Conservation (phyloP, 1,284 basidiomycete genomes). For the Tilletia walkeri region DNA sequence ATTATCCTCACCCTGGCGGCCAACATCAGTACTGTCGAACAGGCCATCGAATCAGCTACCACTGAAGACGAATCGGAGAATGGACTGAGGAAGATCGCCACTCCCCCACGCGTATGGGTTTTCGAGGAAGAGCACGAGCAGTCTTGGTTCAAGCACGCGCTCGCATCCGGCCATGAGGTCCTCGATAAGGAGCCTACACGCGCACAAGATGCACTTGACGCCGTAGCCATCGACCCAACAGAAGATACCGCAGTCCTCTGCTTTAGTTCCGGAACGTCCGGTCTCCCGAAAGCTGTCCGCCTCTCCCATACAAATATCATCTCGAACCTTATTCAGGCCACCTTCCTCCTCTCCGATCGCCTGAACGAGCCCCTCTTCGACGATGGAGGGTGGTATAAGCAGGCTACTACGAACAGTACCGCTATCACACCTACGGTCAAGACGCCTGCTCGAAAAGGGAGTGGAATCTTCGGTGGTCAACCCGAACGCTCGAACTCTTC, state of each 20-base stretch:
- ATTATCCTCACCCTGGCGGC: constrained; percentile 36
- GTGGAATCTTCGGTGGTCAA: background rate
- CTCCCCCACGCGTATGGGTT: constrained; percentile 32
- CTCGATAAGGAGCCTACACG: constrained; percentile 11
- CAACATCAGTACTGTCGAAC: constrained; percentile 27
- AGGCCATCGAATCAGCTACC: constrained; percentile 31
- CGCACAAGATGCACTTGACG: constrained; percentile 27
- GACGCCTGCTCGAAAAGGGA: constrained; percentile 1
- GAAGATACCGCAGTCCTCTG: constrained; percentile 44
- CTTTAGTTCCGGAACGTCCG: constrained; percentile 52
- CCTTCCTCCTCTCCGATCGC: constrained; percentile 44
- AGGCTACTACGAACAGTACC: constrained; percentile 22
- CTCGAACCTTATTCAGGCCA: constrained; percentile 50
- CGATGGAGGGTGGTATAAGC: constrained; percentile 37
- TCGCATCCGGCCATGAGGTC: constrained; percentile 34
- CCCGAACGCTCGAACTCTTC: too few species aligned
- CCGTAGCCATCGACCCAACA: constrained; percentile 31
- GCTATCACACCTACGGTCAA: constrained; percentile 22
- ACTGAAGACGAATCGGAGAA: constrained; percentile 25
- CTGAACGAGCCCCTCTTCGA: constrained; percentile 45
- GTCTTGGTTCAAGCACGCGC: constrained; percentile 29
- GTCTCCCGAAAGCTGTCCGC: constrained; percentile 49
- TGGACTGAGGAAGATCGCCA: constrained; percentile 20
- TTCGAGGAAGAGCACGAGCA: constrained; percentile 43
- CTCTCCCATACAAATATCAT: constrained; percentile 50